These are phyloP conservation scores for Pilatotrama ljubarskyi DNA, from an alignment of 768 basidiomycete species.

Conservation along the genomic window DNA sequence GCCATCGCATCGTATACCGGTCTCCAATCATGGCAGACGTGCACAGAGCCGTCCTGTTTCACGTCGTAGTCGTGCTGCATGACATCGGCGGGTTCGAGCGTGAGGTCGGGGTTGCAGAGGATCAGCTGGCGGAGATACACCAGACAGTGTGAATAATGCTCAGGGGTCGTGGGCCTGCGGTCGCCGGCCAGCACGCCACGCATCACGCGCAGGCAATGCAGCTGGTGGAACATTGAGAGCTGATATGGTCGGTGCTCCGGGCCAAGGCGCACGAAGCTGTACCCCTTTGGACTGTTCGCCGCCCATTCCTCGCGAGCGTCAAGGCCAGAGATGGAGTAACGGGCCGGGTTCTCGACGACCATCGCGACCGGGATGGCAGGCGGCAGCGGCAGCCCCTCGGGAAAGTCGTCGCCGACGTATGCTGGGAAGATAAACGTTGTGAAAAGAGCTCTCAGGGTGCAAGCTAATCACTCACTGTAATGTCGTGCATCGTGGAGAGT, in stretches of 20 bases:
- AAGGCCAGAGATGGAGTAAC: background rate
- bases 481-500: background rate
- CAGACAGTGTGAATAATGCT: background rate
- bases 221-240: background rate
- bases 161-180: background rate
- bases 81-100: background rate
- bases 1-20: background rate
- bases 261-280: background rate
- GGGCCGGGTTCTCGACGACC: background rate
- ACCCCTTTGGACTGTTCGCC: background rate
- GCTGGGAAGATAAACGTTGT: background rate
- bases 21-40: background rate
- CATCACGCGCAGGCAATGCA: background rate
- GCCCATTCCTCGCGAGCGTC: background rate
- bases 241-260: background rate
- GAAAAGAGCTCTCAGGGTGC: background rate
- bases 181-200: background rate
- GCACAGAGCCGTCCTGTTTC: background rate
- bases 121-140: background rate
- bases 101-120: background rate
- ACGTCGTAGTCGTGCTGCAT: background rate
- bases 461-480: background rate
- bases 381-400: background rate
- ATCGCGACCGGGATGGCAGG: background rate
- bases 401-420: background rate